Base-by-base conservation (phyloP, 2,329 filamentous ascomycete species). In the Emmonsiellopsis sp. region DNA sequence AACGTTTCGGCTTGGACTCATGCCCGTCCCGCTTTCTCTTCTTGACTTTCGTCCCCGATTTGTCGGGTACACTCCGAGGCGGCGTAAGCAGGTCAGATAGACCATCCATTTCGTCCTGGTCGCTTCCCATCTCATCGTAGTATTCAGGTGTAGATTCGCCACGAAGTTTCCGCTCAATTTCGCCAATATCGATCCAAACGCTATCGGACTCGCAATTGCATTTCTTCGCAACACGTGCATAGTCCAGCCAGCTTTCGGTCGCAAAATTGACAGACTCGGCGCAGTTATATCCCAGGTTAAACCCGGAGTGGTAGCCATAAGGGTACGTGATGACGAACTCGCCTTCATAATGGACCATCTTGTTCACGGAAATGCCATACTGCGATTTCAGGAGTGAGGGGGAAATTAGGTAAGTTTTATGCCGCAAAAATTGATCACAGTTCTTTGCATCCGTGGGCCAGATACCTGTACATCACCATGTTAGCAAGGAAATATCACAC, bases 261-360 rank as follows among this genome's bases (percentile, higher is more conserved):
- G 92, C 93, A 69, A 98, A 98, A 67, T 98, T 98, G 73, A 98
- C 93, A 7, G 93, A 95, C 68, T 98, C 93, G 31, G 93, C 93
- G 70, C 93, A 98, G 68, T 98, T 98, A 75, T 98, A 98, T 13
- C 94, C 93, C 38, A 98, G 76, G 63, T 98, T 98, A 70, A 94
- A 98, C 4, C 93, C 93, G 5, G 93, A 98, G 67, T 98, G 93
- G 67, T 98, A 98, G 20, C 93, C 93, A 64, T 97, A 98, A 0
- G 93, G 93, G 67, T 95, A 98, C 0, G 93, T 98, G 59, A 98
- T 95, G 57, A 98, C 90, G 59, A 98, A 98, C 66, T 98, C 93
- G 56, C 93, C 92, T 57, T 95, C 93, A 62, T 95, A 90, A 49
- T 95, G 94, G 10, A 97, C 88, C 57, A 94, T 81, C 65, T 89